Percentiles rank a stretch among this genome's conserved stretches.
Evolutionary conservation across 164 flowering plant genomes (phyloP).

Genomic region (Echeveria elegans): DNA sequence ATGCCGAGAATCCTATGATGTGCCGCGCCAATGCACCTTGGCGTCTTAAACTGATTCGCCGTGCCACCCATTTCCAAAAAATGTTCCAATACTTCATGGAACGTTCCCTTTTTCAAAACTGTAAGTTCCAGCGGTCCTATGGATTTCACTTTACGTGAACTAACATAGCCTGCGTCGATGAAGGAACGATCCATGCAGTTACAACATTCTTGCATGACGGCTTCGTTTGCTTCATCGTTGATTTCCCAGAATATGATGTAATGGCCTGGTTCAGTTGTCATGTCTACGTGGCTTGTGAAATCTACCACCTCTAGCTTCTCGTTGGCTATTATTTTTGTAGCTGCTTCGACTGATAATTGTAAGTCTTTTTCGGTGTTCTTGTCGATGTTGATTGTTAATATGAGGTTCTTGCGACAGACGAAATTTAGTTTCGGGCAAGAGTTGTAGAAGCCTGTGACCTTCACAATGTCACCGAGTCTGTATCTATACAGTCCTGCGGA

Average conservation of each 20-base stretch:
- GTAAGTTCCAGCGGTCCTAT: slow-evolving; percentile 84
- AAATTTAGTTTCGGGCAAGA: slow-evolving; percentile 74
- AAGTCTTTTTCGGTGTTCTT: slow-evolving; percentile 93
- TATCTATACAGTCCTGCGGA: slow-evolving; percentile 84
- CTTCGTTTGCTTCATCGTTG: slow-evolving; percentile 45
- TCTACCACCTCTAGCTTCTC: slow-evolving; percentile 67
- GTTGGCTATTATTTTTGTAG: slow-evolving; percentile 35
- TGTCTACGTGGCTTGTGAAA: slow-evolving; percentile 62
- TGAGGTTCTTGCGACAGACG: slow-evolving; percentile 62
- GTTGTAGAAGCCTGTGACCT: slow-evolving; percentile 75
- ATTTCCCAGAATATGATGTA: slow-evolving; percentile 86
- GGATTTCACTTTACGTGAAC: slow-evolving; percentile 51
- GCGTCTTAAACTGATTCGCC: slow-evolving; percentile 82
- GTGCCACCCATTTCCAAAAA: slow-evolving; percentile 51
- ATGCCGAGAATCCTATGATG: slow-evolving; percentile 52
- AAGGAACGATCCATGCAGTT: slow-evolving; percentile 67
- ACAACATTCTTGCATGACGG: slow-evolving; percentile 51
- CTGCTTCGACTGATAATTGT: slow-evolving; percentile 67
- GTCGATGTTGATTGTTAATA: slow-evolving; percentile 80
- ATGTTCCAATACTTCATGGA: slow-evolving; percentile 64
- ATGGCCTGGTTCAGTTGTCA: slow-evolving; percentile 62
- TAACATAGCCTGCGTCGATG: slow-evolving; percentile 67
- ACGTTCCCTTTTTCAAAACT: slow-evolving; percentile 59
- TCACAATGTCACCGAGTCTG: slow-evolving; percentile 80
- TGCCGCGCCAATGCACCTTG: slow-evolving; percentile 50